Evolutionary conservation across 495 filamentous ascomycete species (phyloP), one percentile per base, ranked within the genome.

Genomic region (Podospora australis): DNA sequence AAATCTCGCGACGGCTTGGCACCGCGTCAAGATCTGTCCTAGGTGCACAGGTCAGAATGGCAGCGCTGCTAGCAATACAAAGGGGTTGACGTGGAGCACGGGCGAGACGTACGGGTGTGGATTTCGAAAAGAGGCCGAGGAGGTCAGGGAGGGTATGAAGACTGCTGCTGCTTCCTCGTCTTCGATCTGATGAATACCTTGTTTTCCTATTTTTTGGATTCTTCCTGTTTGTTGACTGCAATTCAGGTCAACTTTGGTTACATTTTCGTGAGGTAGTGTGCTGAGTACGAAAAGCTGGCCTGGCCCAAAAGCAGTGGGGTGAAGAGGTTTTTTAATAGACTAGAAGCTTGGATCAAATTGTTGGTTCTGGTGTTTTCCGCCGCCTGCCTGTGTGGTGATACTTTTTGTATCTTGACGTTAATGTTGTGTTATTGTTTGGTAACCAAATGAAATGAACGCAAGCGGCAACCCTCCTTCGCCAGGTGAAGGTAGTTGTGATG

Each of bases 1-100:
- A 0, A 79, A 80, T 48, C 58, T 79, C 25, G 74, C 76, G 2
- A 72, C 67, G 13, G 77, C 75, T 4, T 80, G 77, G 78, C 75
- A 80, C 46, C 69, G 75, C 11, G 65, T 75, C 3, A 48, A 51
- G 46, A 52, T 69, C 2, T 69, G 65, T 17, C 62, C 63, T 0
- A 30, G 29, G 2, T 66, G 63, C 10, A 47, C 50, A 14, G 16
- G n/a, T 2, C 44, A 39, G 7, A 46, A 40, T 9, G 32, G 38
- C 8, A 14, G 9, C 2, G 42, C 38, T 0, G 43, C 38, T 2
- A n/a, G n/a, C n/a, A n/a, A n/a, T n/a, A n/a, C n/a, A n/a, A 48
- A 39, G 23, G 36, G 45, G 23, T 13, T 48, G 16, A 53, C 41
- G 11, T 61, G 61, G 54, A 48, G 42, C 19, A 64, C 55, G 26